Conservation (phyloP, 257 asterid species). For the Echites panduratus region DNA sequence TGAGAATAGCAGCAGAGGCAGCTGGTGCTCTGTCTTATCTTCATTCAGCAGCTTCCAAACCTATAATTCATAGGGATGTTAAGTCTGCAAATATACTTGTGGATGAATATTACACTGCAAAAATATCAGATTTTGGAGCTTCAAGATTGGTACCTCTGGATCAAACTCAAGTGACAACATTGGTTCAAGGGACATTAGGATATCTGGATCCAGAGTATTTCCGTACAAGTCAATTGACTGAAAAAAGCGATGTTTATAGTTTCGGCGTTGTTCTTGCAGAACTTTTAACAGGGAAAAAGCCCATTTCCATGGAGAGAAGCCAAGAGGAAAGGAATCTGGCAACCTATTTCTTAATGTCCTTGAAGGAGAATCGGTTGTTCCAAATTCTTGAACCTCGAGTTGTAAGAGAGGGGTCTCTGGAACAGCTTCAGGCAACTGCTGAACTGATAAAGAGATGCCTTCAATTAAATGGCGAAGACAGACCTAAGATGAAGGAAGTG, state of each 20-base stretch:
- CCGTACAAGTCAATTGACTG: constrained; percentile 58
- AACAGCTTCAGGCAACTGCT: constrained; percentile 46
- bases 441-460: constrained; percentile 50
- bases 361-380: constrained; percentile 45
- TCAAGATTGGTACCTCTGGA: constrained; percentile 59
- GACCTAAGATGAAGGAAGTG: constrained; percentile 83
- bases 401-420: constrained; percentile 51
- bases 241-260: constrained; percentile 75
- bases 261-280: constrained; percentile 71
- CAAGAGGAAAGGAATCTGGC: constrained; percentile 46
- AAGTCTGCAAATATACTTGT: constrained; percentile 68
- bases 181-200: constrained; percentile 78
- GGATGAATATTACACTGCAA: constrained; percentile 50
- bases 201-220: constrained; percentile 78
- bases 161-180: constrained; percentile 57
- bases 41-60: constrained; percentile 60
- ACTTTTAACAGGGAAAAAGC: constrained; percentile 59
- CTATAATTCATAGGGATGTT: constrained; percentile 69
- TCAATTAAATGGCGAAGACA: constrained; percentile 38
- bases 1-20: constrained; percentile 60
- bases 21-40: constrained; percentile 67
- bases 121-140: constrained; percentile 79
- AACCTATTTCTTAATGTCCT: constrained; percentile 30
- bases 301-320: constrained; percentile 41
- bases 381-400: constrained; percentile 53